Conservation (phyloP, 177 flowering plant genomes). For the Telopea speciosissima region DNA sequence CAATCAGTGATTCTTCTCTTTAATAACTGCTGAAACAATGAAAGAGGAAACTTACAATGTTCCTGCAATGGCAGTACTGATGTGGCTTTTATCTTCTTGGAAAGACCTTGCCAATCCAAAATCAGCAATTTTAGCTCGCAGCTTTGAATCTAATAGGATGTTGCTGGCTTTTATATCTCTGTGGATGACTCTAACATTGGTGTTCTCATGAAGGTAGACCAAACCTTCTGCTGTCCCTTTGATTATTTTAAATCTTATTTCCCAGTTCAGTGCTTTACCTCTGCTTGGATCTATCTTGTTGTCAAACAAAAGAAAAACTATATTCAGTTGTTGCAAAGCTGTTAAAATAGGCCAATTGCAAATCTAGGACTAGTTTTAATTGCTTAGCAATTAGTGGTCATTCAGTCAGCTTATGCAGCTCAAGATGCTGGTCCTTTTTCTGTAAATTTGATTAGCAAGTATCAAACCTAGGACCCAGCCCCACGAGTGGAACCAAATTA, state of each 20-base stretch:
- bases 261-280: constrained; percentile 58
- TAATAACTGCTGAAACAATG: not conserved
- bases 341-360: too few species aligned
- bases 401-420: too few species aligned
- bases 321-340: not conserved
- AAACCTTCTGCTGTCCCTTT: constrained; percentile 76
- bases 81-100: constrained; percentile 78
- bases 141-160: constrained; percentile 62
- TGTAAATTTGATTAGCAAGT: too few species aligned
- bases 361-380: too few species aligned
- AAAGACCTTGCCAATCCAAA: constrained; percentile 87
- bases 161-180: constrained; percentile 86
- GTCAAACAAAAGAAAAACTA: not conserved
- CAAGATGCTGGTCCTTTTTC: too few species aligned
- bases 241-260: constrained; percentile 57
- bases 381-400: too few species aligned
- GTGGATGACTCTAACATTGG: constrained; percentile 62
- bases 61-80: constrained; percentile 90
- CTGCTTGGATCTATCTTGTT: constrained; percentile 40
- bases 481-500: not conserved
- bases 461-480: too few species aligned
- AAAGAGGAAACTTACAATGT: constrained; percentile 51
- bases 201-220: constrained; percentile 70
- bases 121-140: constrained; percentile 80
- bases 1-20: not conserved